A percentile compares a stretch with the other conserved stretches of the same genome.
These are phyloP conservation scores for Hypholoma fasciculare DNA, from an alignment of 768 basidiomycete genomes.

Conservation along the genomic window DNA sequence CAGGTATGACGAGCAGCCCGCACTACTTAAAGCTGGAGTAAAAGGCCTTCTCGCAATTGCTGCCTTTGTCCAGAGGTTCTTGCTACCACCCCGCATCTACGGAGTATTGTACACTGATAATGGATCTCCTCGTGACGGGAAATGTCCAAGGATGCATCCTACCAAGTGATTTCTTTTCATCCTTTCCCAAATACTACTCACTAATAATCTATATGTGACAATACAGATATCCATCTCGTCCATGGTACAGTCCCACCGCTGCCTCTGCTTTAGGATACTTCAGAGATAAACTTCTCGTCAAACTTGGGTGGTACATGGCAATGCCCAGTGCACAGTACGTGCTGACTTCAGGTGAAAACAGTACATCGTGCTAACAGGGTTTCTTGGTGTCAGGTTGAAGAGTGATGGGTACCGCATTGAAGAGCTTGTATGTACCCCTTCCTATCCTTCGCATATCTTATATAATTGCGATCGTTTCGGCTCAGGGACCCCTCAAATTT, in stretches of 20 bases:
- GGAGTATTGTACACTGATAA: conserved; percentile 21
- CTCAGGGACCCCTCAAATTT: conserved; percentile 36
- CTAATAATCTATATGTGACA: neutral
- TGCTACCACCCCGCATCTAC: conserved; percentile 38
- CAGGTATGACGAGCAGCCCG: conserved; percentile 39
- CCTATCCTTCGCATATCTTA: neutral
- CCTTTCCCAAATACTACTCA: neutral
- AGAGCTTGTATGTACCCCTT: conserved; percentile 32
- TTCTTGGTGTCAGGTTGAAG: conserved; percentile 22
- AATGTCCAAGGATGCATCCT: conserved; percentile 33
- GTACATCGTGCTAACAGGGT: neutral
- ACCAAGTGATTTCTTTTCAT: conserved; percentile 24
- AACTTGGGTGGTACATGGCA: conserved; percentile 33
- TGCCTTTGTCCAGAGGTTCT: conserved; percentile 34
- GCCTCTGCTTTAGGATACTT: conserved; percentile 25
- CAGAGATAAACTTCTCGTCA: conserved; percentile 33
- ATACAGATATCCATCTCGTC: conserved; percentile 32
- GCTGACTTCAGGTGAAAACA: neutral
- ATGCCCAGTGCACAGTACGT: conserved; percentile 40
- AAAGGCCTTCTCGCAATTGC: conserved; percentile 19
- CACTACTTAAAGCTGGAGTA: conserved; percentile 29
- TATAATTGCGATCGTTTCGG: neutral
- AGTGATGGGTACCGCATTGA: conserved; percentile 42
- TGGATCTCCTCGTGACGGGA: conserved; percentile 20
- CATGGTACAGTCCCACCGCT: conserved; percentile 48